Percentiles rank a stretch among this genome's conserved stretches.
phyloP scores from a whole-genome alignment of 139 green algal genomes.

The Auxenochlorella protothecoides region DNA sequence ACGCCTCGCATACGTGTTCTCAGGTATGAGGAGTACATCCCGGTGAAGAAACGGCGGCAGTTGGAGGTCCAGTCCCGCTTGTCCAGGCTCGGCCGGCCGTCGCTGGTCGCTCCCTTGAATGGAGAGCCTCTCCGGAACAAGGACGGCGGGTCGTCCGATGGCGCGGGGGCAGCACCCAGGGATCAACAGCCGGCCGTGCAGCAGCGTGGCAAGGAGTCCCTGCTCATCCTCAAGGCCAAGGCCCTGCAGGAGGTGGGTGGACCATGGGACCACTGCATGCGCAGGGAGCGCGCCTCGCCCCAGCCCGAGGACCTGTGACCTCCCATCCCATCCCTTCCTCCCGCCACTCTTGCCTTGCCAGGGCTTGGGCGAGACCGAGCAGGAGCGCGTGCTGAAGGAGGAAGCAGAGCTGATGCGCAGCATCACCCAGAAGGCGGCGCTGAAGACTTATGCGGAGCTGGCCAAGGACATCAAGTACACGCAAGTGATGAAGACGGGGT shows the following conservation, averaged over 20 bases:
- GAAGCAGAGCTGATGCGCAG: slow-evolving; percentile 82
- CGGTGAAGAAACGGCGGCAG: slow-evolving; percentile 66
- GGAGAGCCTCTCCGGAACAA: too few relatives aligned
- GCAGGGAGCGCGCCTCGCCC: background rate
- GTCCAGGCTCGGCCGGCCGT: slow-evolving; percentile 22
- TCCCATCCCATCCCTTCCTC: background rate
- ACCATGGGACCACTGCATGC: background rate
- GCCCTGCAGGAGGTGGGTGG: slow-evolving; percentile 30
- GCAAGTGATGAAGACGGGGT: slow-evolving; percentile 73
- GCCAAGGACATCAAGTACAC: slow-evolving; percentile 73
- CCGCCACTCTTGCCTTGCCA: background rate
- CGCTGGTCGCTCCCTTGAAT: background rate
- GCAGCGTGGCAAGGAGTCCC: slow-evolving; percentile 45
- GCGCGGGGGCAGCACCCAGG: too few relatives aligned
- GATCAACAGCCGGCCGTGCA: background rate
- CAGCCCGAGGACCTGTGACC: background rate
- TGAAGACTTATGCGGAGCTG: slow-evolving; percentile 89
- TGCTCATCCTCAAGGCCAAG: slow-evolving; percentile 52
- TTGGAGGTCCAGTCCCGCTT: slow-evolving; percentile 52
- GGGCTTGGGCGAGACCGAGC: slow-evolving; percentile 44
- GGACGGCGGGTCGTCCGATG: too few relatives aligned
- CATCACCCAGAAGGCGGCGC: slow-evolving; percentile 76
- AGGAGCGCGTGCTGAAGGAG: slow-evolving; percentile 59
- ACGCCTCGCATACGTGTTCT: too few relatives aligned
- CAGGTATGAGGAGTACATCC: slow-evolving; percentile 76